Evolutionary conservation across 129 eudicot species (phyloP).

Genomic region (Lactuca saligna): DNA sequence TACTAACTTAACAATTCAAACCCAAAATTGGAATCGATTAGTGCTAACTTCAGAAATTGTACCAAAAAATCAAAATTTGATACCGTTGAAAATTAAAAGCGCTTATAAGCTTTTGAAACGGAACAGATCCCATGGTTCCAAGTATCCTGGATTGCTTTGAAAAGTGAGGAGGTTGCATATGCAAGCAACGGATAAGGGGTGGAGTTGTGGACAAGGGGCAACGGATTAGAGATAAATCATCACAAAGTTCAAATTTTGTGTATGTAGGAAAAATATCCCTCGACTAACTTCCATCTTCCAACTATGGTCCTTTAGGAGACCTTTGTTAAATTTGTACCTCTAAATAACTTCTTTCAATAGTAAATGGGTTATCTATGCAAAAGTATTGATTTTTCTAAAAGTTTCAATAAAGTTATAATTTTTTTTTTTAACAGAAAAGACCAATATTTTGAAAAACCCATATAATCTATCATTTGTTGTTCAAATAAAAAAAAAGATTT

Average conservation of each 20-base stretch:
- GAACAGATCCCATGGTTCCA: slow-evolving; percentile 39
- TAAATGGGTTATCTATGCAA: no score
- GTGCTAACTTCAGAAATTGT: not conserved
- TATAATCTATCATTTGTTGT: no score
- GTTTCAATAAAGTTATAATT: no score
- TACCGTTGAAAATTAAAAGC: slow-evolving; percentile 29
- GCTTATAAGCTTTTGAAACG: slow-evolving; percentile 28
- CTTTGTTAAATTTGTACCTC: not conserved
- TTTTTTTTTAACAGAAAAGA: no score
- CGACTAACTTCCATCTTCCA: not conserved
- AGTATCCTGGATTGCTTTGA: slow-evolving; percentile 5
- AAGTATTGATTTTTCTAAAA: no score
- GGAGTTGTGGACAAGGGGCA: not conserved
- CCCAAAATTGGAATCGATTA: not conserved
- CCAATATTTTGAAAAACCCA: no score
- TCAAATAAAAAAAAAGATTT: no score
- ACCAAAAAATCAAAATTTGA: not conserved
- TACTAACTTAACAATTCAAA: not conserved
- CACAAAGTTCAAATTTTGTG: not conserved
- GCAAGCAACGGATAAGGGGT: slow-evolving; percentile 18
- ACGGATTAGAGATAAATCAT: slow-evolving; percentile 21
- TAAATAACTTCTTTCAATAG: no score
- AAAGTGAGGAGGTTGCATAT: slow-evolving; percentile 4
- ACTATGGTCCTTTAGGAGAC: not conserved
- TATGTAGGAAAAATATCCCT: slow-evolving; percentile 9